Evolutionary conservation across 2,329 filamentous ascomycete genomes (phyloP), one percentile per base, ranked within the genome.

Genomic region (Incumbomyces lentus): DNA sequence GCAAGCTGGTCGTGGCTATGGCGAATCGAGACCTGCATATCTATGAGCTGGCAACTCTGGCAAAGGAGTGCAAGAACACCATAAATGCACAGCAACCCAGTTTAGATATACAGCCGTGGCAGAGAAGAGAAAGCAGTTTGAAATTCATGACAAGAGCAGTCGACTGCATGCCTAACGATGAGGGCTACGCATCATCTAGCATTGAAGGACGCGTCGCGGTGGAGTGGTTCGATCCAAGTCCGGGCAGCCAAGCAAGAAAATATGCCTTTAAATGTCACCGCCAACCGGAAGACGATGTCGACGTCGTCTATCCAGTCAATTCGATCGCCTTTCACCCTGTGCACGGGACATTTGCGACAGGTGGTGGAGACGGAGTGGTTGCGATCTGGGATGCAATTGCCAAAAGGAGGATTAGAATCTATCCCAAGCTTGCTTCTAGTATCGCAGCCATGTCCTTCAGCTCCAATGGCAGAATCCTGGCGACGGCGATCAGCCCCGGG

Each of bases 261-360:
- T 98, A 96, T 64, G 92, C 92, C 12, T 98, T 98, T 78, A 98
- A 98, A 67, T 98, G 92, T 67, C 92, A 98, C 67, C 79, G 92
- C 3, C 86, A 94, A 64, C 75, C 80, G 26, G 62, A 69, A 45
- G 75, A 75, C 36, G 79, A 79, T 41, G 79, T 75, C 22, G 89
- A 95, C 59, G 75, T 95, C 3, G 86, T 95, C 2, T 95, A 89
- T 60, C 89, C 89, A 0, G 89, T 95, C 55, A 92, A 95, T 61
- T 84, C 88, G 2, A 74, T 95, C 6, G 80, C 86, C 1, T 95
- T 94, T 68, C 88, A 95, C 64, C 86, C 87, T 0, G 67, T 83
- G 1, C 72, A 79, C 53, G 86, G 86, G 51, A 93, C 87, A 0
- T 95, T 95, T 64, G 89, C 88, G 0, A 87, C 83, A 11, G 89